A percentile compares a stretch with the other conserved stretches of the same genome.
phyloP scores from a whole-genome alignment of 352 stramenopile species.

The Pythium pectinolyticum region DNA sequence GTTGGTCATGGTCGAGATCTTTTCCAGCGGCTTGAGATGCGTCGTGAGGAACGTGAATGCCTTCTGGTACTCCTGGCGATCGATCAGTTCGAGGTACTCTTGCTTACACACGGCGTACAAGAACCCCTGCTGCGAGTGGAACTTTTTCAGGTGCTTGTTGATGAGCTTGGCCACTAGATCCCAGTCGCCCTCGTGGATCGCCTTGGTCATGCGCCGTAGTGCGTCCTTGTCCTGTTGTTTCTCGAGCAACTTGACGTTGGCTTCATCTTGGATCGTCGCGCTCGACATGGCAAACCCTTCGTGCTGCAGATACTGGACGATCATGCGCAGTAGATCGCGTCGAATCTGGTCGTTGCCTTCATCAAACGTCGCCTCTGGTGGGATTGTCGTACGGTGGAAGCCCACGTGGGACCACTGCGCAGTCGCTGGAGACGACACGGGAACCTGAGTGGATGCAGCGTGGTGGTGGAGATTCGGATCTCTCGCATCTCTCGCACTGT shows the following conservation, averaged over 20 bases:
- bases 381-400: constrained; percentile 82
- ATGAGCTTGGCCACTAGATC: constrained; percentile 82
- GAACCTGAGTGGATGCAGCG: constrained; percentile 2
- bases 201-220: constrained; percentile 67
- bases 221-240: constrained; percentile 72
- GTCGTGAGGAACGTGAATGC: constrained; percentile 89
- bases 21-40: constrained; percentile 87
- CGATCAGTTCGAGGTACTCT: constrained; percentile 88
- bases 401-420: constrained; percentile 74
- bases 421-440: not conserved
- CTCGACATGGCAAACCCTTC: constrained; percentile 80
- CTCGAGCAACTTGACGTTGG: constrained; percentile 81
- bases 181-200: constrained; percentile 85
- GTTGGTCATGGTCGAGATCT: constrained; percentile 66
- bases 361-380: constrained; percentile 81
- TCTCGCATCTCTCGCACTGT: not conserved
- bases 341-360: constrained; percentile 71
- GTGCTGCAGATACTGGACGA: constrained; percentile 85
- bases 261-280: constrained; percentile 86
- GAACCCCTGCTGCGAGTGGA: constrained; percentile 84
- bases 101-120: constrained; percentile 89
- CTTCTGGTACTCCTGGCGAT: constrained; percentile 88
- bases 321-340: constrained; percentile 80
- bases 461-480: constrained; percentile 11
- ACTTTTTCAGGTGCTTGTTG: constrained; percentile 80